Evolutionary conservation across 257 asterid genomes (phyloP).

Genomic region (Solanum chaucha): DNA sequence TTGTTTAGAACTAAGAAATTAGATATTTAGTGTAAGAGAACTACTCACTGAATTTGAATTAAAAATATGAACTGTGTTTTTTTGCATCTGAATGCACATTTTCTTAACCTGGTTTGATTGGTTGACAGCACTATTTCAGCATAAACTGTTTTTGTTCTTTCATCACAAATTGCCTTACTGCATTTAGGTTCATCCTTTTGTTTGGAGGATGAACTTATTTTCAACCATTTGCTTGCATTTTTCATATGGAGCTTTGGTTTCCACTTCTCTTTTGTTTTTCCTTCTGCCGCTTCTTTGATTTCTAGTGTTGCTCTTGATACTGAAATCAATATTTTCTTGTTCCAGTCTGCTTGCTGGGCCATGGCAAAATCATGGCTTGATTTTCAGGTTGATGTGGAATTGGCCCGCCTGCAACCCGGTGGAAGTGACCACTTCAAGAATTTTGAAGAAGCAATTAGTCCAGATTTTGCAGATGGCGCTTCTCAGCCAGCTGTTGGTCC

Average conservation of each 20-base stretch:
- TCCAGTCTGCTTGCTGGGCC: slow-evolving; percentile 99
- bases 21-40: neutral
- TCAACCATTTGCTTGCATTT: neutral
- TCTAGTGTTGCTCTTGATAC: neutral
- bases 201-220: neutral
- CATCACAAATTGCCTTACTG: neutral
- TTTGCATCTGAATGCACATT: neutral
- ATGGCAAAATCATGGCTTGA: slow-evolving; percentile 98
- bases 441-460: slow-evolving; percentile 73
- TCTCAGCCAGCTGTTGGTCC: slow-evolving; percentile 48
- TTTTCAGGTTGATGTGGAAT: slow-evolving; percentile 75
- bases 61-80: neutral
- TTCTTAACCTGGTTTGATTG: neutral
- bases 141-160: neutral
- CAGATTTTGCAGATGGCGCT: slow-evolving; percentile 47
- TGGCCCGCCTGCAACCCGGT: slow-evolving; percentile 53
- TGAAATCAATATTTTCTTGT: slow-evolving; percentile 8
- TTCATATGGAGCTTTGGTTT: neutral
- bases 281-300: neutral
- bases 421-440: slow-evolving; percentile 47
- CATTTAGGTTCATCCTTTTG: neutral
- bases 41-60: neutral
- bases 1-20: too few relatives aligned
- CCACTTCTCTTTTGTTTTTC: neutral
- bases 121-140: neutral